Conservation (phyloP, 306 rosid genomes). For the Erythrophleum fordii region DNA sequence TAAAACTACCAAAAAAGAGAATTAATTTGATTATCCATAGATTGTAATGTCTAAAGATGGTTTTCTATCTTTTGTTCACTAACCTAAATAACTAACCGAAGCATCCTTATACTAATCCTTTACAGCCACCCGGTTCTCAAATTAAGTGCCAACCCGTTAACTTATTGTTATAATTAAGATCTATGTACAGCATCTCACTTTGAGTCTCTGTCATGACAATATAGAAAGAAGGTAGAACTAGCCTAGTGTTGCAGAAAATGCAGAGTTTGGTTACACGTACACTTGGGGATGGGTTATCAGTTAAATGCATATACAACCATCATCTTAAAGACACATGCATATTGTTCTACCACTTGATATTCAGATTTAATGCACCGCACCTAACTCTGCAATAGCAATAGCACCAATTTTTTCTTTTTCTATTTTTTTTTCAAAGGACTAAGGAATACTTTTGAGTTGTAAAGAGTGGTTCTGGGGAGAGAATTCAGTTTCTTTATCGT, state of each 20-base stretch:
- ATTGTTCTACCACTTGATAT: not conserved
- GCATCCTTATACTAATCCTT: not conserved
- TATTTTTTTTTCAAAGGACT: no score
- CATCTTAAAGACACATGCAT: not conserved
- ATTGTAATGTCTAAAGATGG: not conserved
- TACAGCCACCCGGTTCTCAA: not conserved
- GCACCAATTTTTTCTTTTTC: no score
- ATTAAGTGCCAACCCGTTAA: no score
- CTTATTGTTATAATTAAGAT: no score
- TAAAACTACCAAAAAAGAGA: not conserved
- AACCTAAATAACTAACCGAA: not conserved
- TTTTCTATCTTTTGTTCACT: not conserved
- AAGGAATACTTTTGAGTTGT: not conserved
- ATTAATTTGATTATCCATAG: not conserved
- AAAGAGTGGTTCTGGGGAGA: not conserved
- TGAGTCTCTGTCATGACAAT: not conserved
- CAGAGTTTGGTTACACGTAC: not conserved
- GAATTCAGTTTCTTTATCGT: no score
- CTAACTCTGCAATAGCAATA: not conserved
- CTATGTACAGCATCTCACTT: no score
- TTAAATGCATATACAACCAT: constrained; percentile 37
- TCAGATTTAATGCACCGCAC: constrained; percentile 1
- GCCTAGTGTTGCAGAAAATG: not conserved
- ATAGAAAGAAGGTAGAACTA: no score
- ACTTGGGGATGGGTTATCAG: constrained; percentile 5